Base-by-base conservation (phyloP, 176 grass and related monocot species). In the Aegilops sharonensis region DNA sequence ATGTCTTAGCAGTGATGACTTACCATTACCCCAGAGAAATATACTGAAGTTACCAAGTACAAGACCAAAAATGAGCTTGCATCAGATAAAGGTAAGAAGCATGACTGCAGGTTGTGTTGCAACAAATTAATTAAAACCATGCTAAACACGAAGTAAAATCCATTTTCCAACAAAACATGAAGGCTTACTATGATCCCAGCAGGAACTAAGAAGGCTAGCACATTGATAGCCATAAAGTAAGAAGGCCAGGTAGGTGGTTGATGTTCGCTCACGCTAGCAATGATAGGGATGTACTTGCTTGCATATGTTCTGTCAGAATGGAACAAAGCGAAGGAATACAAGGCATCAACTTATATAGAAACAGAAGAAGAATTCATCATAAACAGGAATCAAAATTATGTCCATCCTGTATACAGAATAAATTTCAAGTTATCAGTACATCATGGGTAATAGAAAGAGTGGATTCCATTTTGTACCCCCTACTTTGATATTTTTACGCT, bases 281-380 rank as follows among this genome's bases (percentile, higher is more conserved):
- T 99, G 76, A 99, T 99, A 56, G 97, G 97, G 83, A 99, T 99
- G 72, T 99, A 99, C 87, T 99, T 99, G 94, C 97, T 99, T 73
- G 97, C 97, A 79, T 99, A 99, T 15, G 97, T 99, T 91, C 97
- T 99, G 92, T 86, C 36, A 82, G 21, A 88, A 34, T 56, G 64
- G 32, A 82, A 11, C 9, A 45, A 77, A 92, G 27, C 52, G 82
- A 69, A 25, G 17, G 18, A 83, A 11, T 64, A 3, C 35, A 43
- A 80, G 13, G 35, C 11, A 80, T 34, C 29, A 67, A n/a, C 79
- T 68, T 32, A 82, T 72, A 70, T 56, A 77, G 11, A 62, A 91
- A 81, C 15, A 57, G 79, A 78, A 72, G 35, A 80, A 80, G 36
- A 81, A 80, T 25, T 80, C 36, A 47, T 64, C 47, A 61, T 68